phyloP scores from a whole-genome alignment of 2,329 filamentous ascomycete species.

The Coleophoma cylindrospora region DNA sequence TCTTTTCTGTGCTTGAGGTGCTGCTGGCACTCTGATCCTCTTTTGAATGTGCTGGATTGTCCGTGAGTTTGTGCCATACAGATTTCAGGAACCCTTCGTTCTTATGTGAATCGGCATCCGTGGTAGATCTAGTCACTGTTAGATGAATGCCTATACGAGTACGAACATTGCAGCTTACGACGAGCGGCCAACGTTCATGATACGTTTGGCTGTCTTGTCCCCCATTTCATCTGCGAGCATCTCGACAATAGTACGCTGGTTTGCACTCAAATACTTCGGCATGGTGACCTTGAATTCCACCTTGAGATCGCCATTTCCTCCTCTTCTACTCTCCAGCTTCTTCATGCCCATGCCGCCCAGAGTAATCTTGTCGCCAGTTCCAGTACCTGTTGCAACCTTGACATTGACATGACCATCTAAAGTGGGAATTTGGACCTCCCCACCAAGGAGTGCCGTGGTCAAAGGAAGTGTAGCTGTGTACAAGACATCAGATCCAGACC shows the following conservation, averaged over 20 bases:
- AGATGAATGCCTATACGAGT: too few species aligned
- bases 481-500: conserved; percentile 82
- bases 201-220: conserved; percentile 83
- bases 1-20: not conserved
- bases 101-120: conserved; percentile 49
- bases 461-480: conserved; percentile 89
- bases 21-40: not conserved
- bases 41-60: conserved; percentile 40
- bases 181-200: conserved; percentile 72
- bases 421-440: conserved; percentile 84
- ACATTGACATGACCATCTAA: conserved; percentile 87
- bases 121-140: not conserved
- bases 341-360: conserved; percentile 92
- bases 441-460: conserved; percentile 88
- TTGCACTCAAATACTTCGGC: conserved; percentile 89
- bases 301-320: conserved; percentile 72
- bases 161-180: conserved; percentile 35
- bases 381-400: conserved; percentile 86
- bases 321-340: conserved; percentile 64
- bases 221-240: conserved; percentile 96
- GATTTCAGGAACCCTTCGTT: conserved; percentile 89
- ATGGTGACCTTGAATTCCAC: conserved; percentile 94
- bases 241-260: conserved; percentile 89
- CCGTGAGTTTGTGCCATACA: conserved; percentile 89
- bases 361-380: conserved; percentile 87